Conservation (phyloP, 1,139 yeast species). For the Protomyces gravidus region DNA sequence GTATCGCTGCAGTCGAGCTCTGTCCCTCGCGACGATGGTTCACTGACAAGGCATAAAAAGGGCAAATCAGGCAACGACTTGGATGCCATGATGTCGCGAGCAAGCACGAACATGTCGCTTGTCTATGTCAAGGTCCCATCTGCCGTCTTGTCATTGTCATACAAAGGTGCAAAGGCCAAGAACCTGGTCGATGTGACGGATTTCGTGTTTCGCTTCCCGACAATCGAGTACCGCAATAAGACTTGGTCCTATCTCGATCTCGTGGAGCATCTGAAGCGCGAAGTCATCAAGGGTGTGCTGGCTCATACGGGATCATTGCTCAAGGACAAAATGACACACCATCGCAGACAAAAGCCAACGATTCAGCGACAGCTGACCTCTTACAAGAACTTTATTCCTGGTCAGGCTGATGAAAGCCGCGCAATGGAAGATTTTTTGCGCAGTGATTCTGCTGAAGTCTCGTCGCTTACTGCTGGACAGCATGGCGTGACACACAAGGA, state of each 20-base stretch:
- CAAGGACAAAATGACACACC: slow-evolving; percentile 60
- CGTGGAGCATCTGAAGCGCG: slow-evolving; percentile 59
- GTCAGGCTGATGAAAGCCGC: neutral
- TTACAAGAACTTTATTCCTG: slow-evolving; percentile 6
- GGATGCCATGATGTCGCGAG: slow-evolving; percentile 58
- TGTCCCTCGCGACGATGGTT: neutral
- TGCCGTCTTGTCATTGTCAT: slow-evolving; percentile 59
- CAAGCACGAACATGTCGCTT: slow-evolving; percentile 62
- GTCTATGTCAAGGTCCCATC: slow-evolving; percentile 55
- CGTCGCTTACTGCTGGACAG: slow-evolving; percentile 5
- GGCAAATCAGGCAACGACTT: slow-evolving; percentile 42
- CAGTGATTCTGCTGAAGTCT: slow-evolving; percentile 4
- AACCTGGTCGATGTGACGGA: slow-evolving; percentile 69
- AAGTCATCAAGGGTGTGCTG: slow-evolving; percentile 62
- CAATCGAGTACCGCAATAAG: slow-evolving; percentile 58
- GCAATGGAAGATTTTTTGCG: neutral
- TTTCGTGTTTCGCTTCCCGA: slow-evolving; percentile 61
- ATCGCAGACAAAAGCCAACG: slow-evolving; percentile 42
- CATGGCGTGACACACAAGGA: neutral
- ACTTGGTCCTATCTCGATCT: slow-evolving; percentile 79
- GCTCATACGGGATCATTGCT: slow-evolving; percentile 75
- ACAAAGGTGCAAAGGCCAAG: slow-evolving; percentile 67
- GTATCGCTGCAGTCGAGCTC: neutral
- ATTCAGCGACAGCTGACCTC: slow-evolving; percentile 44
- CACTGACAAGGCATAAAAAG: neutral